Conservation (phyloP, 768 basidiomycete genomes). For the Pisolithus tinctorius region DNA sequence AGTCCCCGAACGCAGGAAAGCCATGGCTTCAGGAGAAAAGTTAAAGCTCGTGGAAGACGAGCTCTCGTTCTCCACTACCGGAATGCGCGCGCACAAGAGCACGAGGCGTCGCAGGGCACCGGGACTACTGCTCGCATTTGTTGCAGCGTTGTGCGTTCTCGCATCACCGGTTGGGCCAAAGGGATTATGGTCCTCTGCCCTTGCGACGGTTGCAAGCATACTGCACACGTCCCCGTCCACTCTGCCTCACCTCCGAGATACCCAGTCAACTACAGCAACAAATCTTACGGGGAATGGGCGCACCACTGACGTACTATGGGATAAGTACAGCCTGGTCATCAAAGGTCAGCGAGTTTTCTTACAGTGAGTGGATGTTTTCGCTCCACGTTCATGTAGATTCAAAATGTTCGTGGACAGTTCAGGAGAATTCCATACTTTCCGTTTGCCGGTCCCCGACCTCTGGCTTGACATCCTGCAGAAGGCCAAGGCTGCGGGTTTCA, state of each 20-base stretch:
- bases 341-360: conserved; percentile 67
- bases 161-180: background rate
- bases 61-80: no score
- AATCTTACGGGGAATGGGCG: conserved; percentile 24
- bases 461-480: conserved; percentile 84
- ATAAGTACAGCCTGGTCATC: conserved; percentile 66
- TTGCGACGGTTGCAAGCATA: background rate
- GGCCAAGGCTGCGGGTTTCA: conserved; percentile 74
- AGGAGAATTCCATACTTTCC: conserved; percentile 82
- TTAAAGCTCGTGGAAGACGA: no score
- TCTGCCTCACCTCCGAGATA: background rate
- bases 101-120: background rate
- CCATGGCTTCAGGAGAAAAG: no score
- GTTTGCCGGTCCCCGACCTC: conserved; percentile 69
- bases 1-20: no score
- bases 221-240: background rate
- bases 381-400: background rate
- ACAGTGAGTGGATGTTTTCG: conserved; percentile 40
- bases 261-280: conserved; percentile 1
- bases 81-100: no score
- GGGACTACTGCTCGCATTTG: background rate
- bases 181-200: background rate
- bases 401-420: conserved; percentile 38
- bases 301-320: conserved; percentile 43
- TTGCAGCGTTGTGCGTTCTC: background rate